Base-by-base conservation (phyloP, 2,329 filamentous ascomycete genomes). In the Calycina herbarum region DNA sequence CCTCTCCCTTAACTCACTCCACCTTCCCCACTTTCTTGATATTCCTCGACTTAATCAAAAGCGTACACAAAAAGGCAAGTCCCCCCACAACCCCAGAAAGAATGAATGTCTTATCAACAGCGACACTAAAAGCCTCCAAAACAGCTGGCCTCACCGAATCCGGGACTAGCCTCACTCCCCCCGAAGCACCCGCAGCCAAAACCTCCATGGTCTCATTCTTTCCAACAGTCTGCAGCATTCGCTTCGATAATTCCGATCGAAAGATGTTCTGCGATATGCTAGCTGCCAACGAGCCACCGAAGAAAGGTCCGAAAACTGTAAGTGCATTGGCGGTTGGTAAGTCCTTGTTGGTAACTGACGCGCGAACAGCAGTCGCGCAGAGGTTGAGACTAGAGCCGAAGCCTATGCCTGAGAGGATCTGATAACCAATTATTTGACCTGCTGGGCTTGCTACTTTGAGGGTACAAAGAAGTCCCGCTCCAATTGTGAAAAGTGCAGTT, bases 361-460 rank as follows among this genome's bases (percentile, higher is more conserved):
- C 81, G 69, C 86, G 84, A 13, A 84, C 79, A 5, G 85, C 85
- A 20, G 88, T 81, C 63, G 79, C 79, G 29, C 82, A 78, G 0
- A 84, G 80, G 70, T 88, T 85, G 79, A 89, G 84, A 13, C 83
- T 83, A 33, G 83, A 77, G 2, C 86, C 86, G 5, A 83, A 79
- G 45, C 85, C 85, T 5, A 85, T 76, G 33, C 83, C 85, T 27
- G 79, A 77, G n/a, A 87, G 70, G 58, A 85, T 81, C 70, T 86
- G 84, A 73, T 82, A 86, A 27, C 84, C 84, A 66, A 86, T 82
- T 83, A 83, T 85, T 40, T 79, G 20, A 74, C 72, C 59, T 38
- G 35, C 33, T 2, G 35, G 11, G 8, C 61, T 66, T 13, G 56
- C 38, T 11, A 63, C 51, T 63, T 77, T 74, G 27, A 86, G 80